Base-by-base conservation (phyloP, 2,329 filamentous ascomycete genomes). In the Tolypocladium inflatum region DNA sequence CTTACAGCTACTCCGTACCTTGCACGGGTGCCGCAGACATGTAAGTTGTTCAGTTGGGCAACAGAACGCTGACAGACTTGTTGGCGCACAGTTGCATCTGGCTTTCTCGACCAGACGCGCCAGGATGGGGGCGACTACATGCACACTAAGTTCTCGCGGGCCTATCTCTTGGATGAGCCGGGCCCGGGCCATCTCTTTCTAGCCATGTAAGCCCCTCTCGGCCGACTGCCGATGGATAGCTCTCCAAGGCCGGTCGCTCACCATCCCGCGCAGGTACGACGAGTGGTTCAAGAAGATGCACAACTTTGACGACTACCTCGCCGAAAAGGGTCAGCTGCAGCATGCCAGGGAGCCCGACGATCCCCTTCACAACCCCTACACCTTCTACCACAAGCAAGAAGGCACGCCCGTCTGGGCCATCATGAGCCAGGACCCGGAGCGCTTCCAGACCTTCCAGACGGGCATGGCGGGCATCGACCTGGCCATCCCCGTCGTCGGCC, bases 231-330 rank as follows among this genome's bases (percentile, higher is more conserved):
- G 8, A 9, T 26, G 23, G 15, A 26, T 4, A n/a, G 15, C 9
- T 53, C 23, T 23, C n/a, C 39, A 11, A 26, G 8, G n/a, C 15
- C 19, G 2, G 33, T 17, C 38, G 33, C 30, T 50, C 21, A 54
- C 37, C 35, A 55, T 19, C 13, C 13, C 21, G 4, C 43, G 4
- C 48, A 69, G 67, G 67, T 69, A 71, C 43, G 68, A 72, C 53
- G 65, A 70, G 42, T 72, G 67, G 67, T 65, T 70, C 58, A 70
- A 67, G 54, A 66, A 68, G 54, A 69, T 70, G 66, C 61, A 66
- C 63, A 65, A 66, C 59, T 71, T 72, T 52, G 66, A 71, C 63
- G 68, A 71, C 26, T 71, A 71, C 53, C 65, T 71, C 54, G 57
- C 58, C 30, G 60, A 60, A 15, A 61, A 61, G 21, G 61, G 61